phyloP scores from a whole-genome alignment of 805 yeast genomes.

The Danielia reshetovae region DNA sequence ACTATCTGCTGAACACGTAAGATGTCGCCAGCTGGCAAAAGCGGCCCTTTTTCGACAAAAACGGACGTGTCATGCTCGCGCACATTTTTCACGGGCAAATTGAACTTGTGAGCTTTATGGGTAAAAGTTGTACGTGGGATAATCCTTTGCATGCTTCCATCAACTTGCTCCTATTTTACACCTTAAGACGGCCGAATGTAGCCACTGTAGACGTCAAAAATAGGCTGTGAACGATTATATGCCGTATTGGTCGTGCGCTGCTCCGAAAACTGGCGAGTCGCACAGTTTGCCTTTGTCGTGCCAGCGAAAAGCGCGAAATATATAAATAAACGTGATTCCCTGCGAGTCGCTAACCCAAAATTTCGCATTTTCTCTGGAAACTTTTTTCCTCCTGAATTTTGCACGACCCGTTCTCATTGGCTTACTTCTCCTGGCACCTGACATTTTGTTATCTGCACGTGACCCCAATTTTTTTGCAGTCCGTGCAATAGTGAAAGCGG shows the following conservation, averaged over 20 bases:
- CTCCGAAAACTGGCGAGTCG: conserved; percentile 6
- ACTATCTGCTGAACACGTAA: no score
- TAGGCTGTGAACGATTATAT: no score
- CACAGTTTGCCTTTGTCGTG: conserved; percentile 12
- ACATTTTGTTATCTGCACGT: conserved; percentile 13
- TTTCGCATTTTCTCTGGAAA: conserved; percentile 12
- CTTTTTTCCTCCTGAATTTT: conserved; percentile 10
- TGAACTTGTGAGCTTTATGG: no score
- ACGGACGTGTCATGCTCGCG: no score
- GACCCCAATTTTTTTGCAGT: conserved; percentile 5
- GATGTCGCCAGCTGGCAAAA: no score
- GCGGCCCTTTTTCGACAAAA: no score
- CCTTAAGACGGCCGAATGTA: no score
- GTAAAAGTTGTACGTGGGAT: no score
- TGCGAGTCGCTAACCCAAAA: conserved; percentile 10
- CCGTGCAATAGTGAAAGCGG: not conserved
- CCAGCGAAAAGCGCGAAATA: conserved; percentile 17
- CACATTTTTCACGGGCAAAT: no score
- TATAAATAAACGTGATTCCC: conserved; percentile 21
- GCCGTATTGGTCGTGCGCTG: conserved; percentile 14
- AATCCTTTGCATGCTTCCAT: no score
- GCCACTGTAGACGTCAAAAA: no score
- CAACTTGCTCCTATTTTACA: no score
- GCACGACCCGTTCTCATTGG: conserved; percentile 13
- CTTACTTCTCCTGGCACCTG: conserved; percentile 1